Conservation (phyloP, 176 grass and related monocot species). For the Eleusine indica region DNA sequence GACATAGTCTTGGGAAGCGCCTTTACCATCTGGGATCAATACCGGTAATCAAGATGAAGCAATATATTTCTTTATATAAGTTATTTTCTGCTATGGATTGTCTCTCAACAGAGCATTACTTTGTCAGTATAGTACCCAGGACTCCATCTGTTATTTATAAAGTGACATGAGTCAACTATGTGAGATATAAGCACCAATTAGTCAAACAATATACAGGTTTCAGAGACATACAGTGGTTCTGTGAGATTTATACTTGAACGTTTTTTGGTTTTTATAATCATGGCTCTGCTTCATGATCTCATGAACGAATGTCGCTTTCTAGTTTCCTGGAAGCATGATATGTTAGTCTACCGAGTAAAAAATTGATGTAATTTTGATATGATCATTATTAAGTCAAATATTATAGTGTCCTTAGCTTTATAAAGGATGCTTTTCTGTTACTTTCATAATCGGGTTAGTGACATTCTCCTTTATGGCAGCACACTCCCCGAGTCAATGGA, state of each 20-base stretch:
- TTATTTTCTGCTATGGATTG: not conserved
- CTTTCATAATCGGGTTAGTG: conserved; percentile 24
- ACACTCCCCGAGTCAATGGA: conserved; percentile 89
- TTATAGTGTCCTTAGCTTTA: conserved; percentile 4
- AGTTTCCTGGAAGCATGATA: not conserved
- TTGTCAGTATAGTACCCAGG: not conserved
- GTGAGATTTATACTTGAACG: not conserved
- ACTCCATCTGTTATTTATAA: not conserved
- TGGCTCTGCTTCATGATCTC: not conserved
- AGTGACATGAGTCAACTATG: not conserved
- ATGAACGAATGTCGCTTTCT: not conserved
- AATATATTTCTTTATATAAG: not conserved
- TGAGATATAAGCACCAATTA: not conserved
- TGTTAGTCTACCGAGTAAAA: not conserved
- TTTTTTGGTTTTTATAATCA: not conserved
- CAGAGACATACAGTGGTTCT: not conserved
- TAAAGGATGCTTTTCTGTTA: not conserved
- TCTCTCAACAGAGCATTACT: not conserved
- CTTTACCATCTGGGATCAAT: conserved; percentile 85
- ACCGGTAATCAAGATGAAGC: conserved; percentile 51
- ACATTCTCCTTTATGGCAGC: conserved; percentile 52
- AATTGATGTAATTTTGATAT: not conserved
- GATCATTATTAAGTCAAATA: conserved; percentile 9
- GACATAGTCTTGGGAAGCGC: conserved; percentile 70
- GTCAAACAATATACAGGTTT: not conserved